Evolutionary conservation across 2,329 filamentous ascomycete species (phyloP), one percentile per base, ranked within the genome.

Genomic region (Talaromyces sp.): DNA sequence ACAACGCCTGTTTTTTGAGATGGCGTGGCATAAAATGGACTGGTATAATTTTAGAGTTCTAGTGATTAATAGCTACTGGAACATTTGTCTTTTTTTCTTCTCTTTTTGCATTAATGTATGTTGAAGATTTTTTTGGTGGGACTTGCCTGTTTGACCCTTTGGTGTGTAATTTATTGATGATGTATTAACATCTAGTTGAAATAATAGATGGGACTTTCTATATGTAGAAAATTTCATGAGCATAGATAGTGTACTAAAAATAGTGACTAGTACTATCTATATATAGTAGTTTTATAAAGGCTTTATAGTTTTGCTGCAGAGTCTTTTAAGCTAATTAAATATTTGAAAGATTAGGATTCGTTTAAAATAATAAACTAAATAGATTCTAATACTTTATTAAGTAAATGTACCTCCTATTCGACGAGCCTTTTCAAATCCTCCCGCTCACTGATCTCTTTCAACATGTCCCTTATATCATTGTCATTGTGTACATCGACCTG

Each of bases 1-100:
- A 52, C 56, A 68, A 66, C 1, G 66, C 65, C 47, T 57, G 66
- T 57, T 62, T 57, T 53, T 61, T 52, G 3, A 69, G 40, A 57
- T 64, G 61, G 9, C 27, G 50, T 47, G 44, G n/a, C 44, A 47
- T 47, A 31, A 31, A 53, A 53, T 7, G 50, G 50, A 53, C 27
- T 53, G 27, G 50, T 53, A 53, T 31, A 16, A 16, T 4, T 18
- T 53, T 33, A 44, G 40, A 53, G 50, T 53, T 53, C 50, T 16
- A 16, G 50, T 30, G 23, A 31, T 53, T 9, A 31, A 69, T 63
- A 27, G 65, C 57, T 52, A 65, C 56, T 8, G 64, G 44, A 47
- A 47, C 18, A 27, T 47, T 47, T 27, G 23, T 47, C 42, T 47
- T 27, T 10, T 12, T 4, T 47, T 47, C 44, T 27, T 16, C 10